phyloP scores from a whole-genome alignment of 176 grass and related monocot species.

The Zea luxurians region DNA sequence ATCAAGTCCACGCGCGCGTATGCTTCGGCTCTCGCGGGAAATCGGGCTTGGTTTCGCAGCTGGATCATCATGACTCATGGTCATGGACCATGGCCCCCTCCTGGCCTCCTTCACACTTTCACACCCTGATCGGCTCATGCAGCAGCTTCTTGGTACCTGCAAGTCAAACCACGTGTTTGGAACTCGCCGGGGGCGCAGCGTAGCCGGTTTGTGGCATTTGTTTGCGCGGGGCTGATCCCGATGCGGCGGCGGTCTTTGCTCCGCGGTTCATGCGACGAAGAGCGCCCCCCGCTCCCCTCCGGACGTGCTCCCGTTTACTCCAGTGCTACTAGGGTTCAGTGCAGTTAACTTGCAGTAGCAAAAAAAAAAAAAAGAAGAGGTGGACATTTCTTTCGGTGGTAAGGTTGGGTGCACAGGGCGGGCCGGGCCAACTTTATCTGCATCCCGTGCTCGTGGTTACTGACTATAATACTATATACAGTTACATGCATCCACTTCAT shows the following conservation, averaged over 20 bases:
- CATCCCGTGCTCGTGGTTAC: neutral
- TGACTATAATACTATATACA: neutral
- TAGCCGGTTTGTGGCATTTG: neutral
- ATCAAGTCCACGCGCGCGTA: neutral
- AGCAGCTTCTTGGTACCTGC: slow-evolving; percentile 31
- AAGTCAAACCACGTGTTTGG: slow-evolving; percentile 39
- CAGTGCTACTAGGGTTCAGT: too few species aligned
- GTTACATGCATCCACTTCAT: neutral
- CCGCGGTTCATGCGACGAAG: slow-evolving; percentile 33
- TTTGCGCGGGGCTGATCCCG: slow-evolving; percentile 35
- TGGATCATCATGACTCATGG: slow-evolving; percentile 5
- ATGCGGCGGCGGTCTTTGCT: slow-evolving; percentile 41
- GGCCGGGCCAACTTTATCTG: neutral
- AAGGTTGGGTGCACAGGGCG: neutral
- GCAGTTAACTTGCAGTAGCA: neutral
- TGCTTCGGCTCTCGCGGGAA: neutral
- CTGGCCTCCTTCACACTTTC: neutral
- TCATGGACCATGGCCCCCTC: neutral
- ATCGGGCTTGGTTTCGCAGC: neutral
- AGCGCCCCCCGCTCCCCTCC: too few species aligned
- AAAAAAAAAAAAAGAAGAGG: neutral
- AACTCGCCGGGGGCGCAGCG: neutral
- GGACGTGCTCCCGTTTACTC: neutral
- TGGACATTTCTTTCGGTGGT: too few species aligned
- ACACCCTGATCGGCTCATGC: neutral